Evolutionary conservation across 345 rosid genomes (phyloP).

Genomic region (Lepidium sativum): DNA sequence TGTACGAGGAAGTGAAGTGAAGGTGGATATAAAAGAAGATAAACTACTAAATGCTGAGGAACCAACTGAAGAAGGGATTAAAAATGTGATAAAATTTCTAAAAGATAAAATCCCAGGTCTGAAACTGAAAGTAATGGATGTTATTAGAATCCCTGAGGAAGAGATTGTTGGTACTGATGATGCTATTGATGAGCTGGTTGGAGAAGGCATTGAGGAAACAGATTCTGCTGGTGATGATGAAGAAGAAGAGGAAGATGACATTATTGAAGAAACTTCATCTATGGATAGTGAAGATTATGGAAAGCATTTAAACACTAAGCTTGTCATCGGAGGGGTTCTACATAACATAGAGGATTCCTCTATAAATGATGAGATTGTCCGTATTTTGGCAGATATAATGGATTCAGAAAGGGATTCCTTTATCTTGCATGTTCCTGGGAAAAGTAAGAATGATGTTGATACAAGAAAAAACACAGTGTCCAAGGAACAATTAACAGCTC

Average conservation of each 20-base stretch:
- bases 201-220: constrained; percentile 43
- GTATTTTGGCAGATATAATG: constrained; percentile 63
- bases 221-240: constrained; percentile 45
- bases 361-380: constrained; percentile 57
- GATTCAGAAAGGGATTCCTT: constrained; percentile 71
- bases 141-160: constrained; percentile 46
- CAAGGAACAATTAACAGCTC: constrained; percentile 58
- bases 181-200: constrained; percentile 50
- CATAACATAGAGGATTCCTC: constrained; percentile 67
- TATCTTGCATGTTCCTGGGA: constrained; percentile 54
- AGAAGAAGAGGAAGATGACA: constrained; percentile 35
- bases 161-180: constrained; percentile 48
- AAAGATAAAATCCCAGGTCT: constrained; percentile 94
- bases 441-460: constrained; percentile 30
- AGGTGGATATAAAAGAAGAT: constrained; percentile 52
- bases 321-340: constrained; percentile 81
- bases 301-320: constrained; percentile 60
- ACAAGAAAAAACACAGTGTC: constrained; percentile 38
- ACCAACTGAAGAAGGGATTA: constrained; percentile 85
- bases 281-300: constrained; percentile 39
- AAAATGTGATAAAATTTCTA: constrained; percentile 82
- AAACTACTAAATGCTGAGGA: constrained; percentile 59
- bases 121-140: constrained; percentile 69
- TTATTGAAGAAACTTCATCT: constrained; percentile 53
- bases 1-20: constrained; percentile 54